Evolutionary conservation across 2,329 filamentous ascomycete species (phyloP), one percentile per base, ranked within the genome.

Genomic region (Onygenales sp.): DNA sequence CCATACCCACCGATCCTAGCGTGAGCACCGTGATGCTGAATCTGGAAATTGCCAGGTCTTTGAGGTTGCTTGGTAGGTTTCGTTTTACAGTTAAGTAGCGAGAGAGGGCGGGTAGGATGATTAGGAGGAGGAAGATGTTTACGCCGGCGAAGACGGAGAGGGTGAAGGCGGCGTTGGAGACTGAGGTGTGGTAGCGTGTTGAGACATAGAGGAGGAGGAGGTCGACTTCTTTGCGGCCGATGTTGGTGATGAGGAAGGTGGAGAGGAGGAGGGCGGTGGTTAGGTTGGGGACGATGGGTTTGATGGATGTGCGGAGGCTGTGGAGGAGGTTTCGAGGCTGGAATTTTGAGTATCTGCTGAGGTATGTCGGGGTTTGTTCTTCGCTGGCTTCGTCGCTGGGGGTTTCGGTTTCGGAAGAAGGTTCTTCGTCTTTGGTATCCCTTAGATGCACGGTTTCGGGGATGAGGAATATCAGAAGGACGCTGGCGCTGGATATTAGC

Each of bases 201-300:
- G 75, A 78, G 14, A 77, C 73, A 58, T 79, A 79, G 54, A 76
- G 74, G n/a, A 77, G 67, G 11, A 78, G 60, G 51, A 78, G 68
- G 56, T 69, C 72, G 13, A 74, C 64, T 8, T 73, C 71, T 47
- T 75, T 74, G 31, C 74, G 68, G 49, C 73, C 74, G 6, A 78
- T 63, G n/a, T 73, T 68, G 57, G 73, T 75, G 11, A 75, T 71
- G 21, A 78, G 58, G 54, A 77, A 77, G 0, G 73, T 70, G 9
- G 73, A 69, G 7, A 77, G 61, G 3, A 74, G 67, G 31, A 77
- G 62, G 1, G 71, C 64, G 14, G 72, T 63, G 43, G 71, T 70
- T 37, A 66, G 70, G 46, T 67, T 66, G 48, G 71, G 58, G 43
- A 75, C 66, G 3, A 68, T 63, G 46, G 74, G 68, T 4, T 67